Conservation (phyloP, 2,329 filamentous ascomycete genomes). For the Tolypocladium tundrense region DNA sequence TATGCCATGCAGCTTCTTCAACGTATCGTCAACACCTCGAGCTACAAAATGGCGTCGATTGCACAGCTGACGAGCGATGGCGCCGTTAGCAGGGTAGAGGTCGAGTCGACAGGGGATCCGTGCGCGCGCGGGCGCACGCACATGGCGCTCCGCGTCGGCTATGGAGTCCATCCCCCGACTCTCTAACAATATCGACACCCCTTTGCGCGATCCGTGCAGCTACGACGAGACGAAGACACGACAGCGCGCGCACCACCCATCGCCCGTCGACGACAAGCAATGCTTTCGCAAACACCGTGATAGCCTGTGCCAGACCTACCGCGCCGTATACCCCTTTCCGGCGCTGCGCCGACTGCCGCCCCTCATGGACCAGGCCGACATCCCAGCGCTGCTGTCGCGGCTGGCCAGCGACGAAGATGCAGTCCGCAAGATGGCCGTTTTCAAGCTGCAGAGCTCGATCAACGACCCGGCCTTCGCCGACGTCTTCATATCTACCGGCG, state of each 20-base stretch:
- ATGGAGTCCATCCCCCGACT: background rate
- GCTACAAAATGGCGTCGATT: background rate
- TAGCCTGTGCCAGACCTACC: background rate
- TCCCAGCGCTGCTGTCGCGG: slow-evolving; percentile 53
- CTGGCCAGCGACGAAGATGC: slow-evolving; percentile 71
- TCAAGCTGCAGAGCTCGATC: slow-evolving; percentile 92
- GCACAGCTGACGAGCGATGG: background rate
- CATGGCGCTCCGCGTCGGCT: background rate
- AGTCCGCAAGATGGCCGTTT: slow-evolving; percentile 95
- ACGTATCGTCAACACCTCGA: background rate
- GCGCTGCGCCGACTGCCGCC: slow-evolving; percentile 1
- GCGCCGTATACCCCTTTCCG: slow-evolving; percentile 1
- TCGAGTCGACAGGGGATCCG: background rate
- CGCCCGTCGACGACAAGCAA: background rate
- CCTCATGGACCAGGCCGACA: slow-evolving; percentile 55
- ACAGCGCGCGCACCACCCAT: background rate
- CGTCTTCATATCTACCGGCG: slow-evolving; percentile 85
- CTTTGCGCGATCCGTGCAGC: background rate
- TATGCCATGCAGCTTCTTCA: no score
- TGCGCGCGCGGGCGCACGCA: background rate
- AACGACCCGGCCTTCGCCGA: slow-evolving; percentile 95
- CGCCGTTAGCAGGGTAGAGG: background rate
- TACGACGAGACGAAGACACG: background rate
- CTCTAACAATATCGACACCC: background rate
- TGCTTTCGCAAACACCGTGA: background rate